Evolutionary conservation across 2,329 filamentous ascomycete genomes (phyloP).

Genomic region (Bimuria novae-zelandiae): DNA sequence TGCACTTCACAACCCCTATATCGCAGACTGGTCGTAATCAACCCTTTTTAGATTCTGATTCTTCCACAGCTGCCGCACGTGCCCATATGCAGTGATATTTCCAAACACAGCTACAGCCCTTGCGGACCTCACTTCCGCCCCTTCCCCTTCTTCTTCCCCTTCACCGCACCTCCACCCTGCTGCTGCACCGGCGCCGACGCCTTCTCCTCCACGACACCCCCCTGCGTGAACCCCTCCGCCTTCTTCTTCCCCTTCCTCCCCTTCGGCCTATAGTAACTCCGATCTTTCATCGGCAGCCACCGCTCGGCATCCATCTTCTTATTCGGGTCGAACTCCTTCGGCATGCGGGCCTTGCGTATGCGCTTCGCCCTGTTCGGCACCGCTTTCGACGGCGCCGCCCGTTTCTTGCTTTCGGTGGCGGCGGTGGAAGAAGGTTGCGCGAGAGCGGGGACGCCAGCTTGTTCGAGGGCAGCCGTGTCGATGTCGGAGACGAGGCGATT

Average conservation of each 20-base stretch:
- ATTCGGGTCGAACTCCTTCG: slow-evolving; percentile 74
- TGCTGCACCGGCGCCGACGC: slow-evolving; percentile 38
- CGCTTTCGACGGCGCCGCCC: slow-evolving; percentile 42
- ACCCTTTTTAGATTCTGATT: no score
- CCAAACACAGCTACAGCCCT: no score
- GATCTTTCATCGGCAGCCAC: slow-evolving; percentile 89
- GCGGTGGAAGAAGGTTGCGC: slow-evolving; percentile 16
- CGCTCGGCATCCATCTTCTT: slow-evolving; percentile 88
- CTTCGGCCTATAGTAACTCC: slow-evolving; percentile 86
- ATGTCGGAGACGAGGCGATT: slow-evolving; percentile 64
- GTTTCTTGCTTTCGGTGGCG: slow-evolving; percentile 48
- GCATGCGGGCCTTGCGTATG: slow-evolving; percentile 64
- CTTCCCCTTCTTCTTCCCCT: slow-evolving; percentile 27
- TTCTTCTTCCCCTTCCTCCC: slow-evolving; percentile 91
- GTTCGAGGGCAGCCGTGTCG: slow-evolving; percentile 66
- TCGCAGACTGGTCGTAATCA: no score
- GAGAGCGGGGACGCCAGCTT: slow-evolving; percentile 64
- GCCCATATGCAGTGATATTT: no score
- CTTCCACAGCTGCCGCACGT: no score
- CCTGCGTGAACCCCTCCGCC: slow-evolving; percentile 73
- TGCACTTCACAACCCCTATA: no score
- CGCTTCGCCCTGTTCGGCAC: slow-evolving; percentile 61
- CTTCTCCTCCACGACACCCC: slow-evolving; percentile 75
- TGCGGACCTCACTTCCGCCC: slow-evolving; percentile 40
- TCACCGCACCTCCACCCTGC: slow-evolving; percentile 39